Percentiles rank a stretch among this genome's conserved stretches.
Conservation (phyloP, 345 rosid species). For the Populus simonii region DNA sequence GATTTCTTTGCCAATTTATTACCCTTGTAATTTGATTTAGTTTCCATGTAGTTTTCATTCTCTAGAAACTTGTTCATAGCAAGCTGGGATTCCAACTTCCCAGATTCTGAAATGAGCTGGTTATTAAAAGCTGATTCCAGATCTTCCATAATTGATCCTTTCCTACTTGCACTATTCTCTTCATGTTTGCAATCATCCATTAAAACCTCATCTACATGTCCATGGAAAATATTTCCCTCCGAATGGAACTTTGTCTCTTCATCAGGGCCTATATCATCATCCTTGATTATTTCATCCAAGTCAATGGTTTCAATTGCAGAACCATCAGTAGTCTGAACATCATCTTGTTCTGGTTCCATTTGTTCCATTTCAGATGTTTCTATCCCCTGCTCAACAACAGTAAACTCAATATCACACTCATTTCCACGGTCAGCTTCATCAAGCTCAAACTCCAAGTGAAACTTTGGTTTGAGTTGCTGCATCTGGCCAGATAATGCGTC, state of each 20-base stretch:
- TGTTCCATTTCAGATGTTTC: conserved; percentile 42
- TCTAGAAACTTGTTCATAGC: conserved; percentile 26
- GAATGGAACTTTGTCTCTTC: conserved; percentile 24
- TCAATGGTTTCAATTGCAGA: conserved; percentile 46
- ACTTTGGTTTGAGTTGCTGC: conserved; percentile 28
- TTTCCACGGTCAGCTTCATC: conserved; percentile 19
- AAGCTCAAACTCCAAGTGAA: conserved; percentile 17
- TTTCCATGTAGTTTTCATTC: conserved; percentile 33
- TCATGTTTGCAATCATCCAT: conserved; percentile 31
- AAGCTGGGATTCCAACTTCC: conserved; percentile 28
- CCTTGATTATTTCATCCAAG: conserved; percentile 49
- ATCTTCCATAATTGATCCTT: conserved; percentile 26
- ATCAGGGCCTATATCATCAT: conserved; percentile 29
- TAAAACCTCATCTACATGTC: conserved; percentile 10
- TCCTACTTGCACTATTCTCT: conserved; percentile 13
- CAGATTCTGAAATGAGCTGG: conserved; percentile 34
- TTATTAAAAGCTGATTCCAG: conserved; percentile 33
- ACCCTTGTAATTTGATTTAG: conserved; percentile 40
- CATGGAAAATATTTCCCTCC: conserved; percentile 9
- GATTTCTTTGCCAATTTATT: conserved; percentile 39
- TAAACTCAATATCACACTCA: conserved; percentile 39
- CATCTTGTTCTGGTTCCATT: conserved; percentile 24
- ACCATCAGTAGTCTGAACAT: conserved; percentile 23
- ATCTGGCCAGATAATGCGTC: conserved; percentile 16
- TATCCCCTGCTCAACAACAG: conserved; percentile 42